Evolutionary conservation across 148 eudicot genomes (phyloP), one percentile per base, ranked within the genome.

Genomic region (Persicaria maculosa): DNA sequence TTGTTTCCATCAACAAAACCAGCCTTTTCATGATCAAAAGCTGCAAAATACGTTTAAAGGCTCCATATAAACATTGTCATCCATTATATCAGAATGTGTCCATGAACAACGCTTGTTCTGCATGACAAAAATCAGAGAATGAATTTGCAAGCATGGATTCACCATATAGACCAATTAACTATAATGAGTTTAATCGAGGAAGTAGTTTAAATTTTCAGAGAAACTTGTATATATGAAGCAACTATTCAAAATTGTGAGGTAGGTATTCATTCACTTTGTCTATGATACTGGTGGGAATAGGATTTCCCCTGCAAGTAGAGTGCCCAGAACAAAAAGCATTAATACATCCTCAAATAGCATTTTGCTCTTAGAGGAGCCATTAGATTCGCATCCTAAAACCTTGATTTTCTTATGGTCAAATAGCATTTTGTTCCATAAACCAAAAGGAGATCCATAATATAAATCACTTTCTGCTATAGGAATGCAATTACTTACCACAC

Each of bases 11-110:
- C 83, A 45, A 20, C 74, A 75, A 20, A 69, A 48, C 72, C 75
- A 64, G 62, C 71, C 50, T 74, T 80, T 52, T 59, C 57, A 69
- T 72, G 68, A 40, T 80, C 80, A 80, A 46, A 64, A 68, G 76
- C 40, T 50, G 77, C 71, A 75, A 57, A 75, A 52, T 78, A n/a
- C 81, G 53, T 47, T 57, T 59, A 74, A 72, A 20, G 85, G 85
- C 77, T 88, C 93, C 90, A 94, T 79, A 82, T 77, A 80, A 74
- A 94, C 65, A 78, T 94, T 94, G 78, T 92, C 98, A 75, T 94
- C 98, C 98, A 94, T 94, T 47, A 94, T 80, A 79, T 94, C 97
- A 2, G 97, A 85, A 84, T 94, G 98, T 85, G 91, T 86, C 96
- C 97, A 94, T 59, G 96, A 82, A 80, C 86, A 94, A 75, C 75